These are phyloP conservation scores for Sclerospora graminicola DNA, from an alignment of 352 stramenopile species.

Conservation along the genomic window DNA sequence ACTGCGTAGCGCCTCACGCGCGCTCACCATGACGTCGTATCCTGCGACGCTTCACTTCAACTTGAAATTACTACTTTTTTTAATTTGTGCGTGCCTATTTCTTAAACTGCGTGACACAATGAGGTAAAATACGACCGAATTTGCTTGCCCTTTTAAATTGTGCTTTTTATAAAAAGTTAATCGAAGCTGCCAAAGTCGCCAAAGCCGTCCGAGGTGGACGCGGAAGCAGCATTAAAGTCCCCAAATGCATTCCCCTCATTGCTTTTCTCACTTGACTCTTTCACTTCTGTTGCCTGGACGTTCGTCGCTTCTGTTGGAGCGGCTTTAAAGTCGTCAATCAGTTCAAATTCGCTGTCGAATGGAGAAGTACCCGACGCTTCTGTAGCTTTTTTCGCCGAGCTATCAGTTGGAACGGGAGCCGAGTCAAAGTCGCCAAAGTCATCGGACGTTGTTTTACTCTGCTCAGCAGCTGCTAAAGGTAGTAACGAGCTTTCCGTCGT, in stretches of 20 bases:
- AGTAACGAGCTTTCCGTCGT: slow-evolving; percentile 8
- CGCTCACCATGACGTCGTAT: slow-evolving; percentile 49
- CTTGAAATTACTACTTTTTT: slow-evolving; percentile 5
- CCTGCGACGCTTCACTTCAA: slow-evolving; percentile 24
- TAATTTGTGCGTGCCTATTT: no score
- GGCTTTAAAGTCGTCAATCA: slow-evolving; percentile 15
- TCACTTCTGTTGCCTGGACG: slow-evolving; percentile 3
- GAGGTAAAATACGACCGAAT: no score
- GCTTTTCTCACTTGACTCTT: not conserved
- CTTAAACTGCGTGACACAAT: no score
- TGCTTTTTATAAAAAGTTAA: slow-evolving; percentile 12
- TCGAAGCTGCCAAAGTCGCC: slow-evolving; percentile 18
- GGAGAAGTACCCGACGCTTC: slow-evolving; percentile 2
- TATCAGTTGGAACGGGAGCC: slow-evolving; percentile 3
- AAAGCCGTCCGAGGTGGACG: slow-evolving; percentile 5
- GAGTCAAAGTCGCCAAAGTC: slow-evolving; percentile 10
- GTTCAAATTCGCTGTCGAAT: slow-evolving; percentile 13
- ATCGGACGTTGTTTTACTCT: slow-evolving; percentile 6
- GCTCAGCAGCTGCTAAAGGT: slow-evolving; percentile 3
- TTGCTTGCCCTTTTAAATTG: slow-evolving; percentile 5
- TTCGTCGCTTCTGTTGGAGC: slow-evolving; percentile 4
- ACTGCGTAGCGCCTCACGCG: slow-evolving; percentile 36
- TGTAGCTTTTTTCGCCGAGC: not conserved
- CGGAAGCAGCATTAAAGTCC: slow-evolving; percentile 16
- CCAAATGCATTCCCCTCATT: slow-evolving; percentile 1